phyloP scores from a whole-genome alignment of 2,329 filamentous ascomycete species.

The Phaeosphaeriaceae sp. region DNA sequence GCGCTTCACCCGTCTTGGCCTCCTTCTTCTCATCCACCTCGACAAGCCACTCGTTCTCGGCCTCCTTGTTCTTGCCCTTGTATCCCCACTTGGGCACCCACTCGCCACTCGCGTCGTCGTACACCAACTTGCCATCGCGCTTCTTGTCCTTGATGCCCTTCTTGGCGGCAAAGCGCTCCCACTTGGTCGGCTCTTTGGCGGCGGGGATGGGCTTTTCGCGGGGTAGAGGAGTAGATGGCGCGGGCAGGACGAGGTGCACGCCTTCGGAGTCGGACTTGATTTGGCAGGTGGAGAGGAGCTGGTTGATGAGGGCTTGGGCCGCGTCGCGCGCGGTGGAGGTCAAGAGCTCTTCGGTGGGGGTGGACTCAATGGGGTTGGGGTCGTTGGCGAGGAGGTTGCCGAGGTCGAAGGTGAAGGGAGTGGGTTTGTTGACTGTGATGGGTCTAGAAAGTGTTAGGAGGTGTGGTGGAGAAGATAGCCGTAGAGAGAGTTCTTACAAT shows the following conservation, averaged over 20 bases:
- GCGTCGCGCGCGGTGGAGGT: conserved; percentile 81
- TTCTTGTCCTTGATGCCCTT: conserved; percentile 94
- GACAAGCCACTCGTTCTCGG: conserved; percentile 85
- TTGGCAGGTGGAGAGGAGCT: conserved; percentile 87
- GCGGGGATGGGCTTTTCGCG: conserved; percentile 91
- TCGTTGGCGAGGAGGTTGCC: conserved; percentile 86
- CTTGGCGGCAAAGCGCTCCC: conserved; percentile 95
- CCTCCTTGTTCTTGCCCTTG: conserved; percentile 86
- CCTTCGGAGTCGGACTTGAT: conserved; percentile 72
- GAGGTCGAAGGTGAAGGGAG: conserved; percentile 91
- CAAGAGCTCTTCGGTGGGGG: conserved; percentile 70
- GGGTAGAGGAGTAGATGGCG: conserved; percentile 73
- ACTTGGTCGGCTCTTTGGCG: conserved; percentile 85
- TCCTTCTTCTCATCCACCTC: conserved; percentile 80
- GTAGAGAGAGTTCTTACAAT: conserved; percentile 34
- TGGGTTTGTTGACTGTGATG: conserved; percentile 70
- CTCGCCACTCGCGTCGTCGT: conserved; percentile 82
- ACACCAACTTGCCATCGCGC: conserved; percentile 80
- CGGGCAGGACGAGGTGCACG: conserved; percentile 80
- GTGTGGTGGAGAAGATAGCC: conserved; percentile 8
- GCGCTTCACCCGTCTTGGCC: conserved; percentile 70
- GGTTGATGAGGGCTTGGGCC: conserved; percentile 91
- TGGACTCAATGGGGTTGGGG: conserved; percentile 77
- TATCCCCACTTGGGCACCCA: conserved; percentile 97
- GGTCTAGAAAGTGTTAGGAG: conserved; percentile 26